Evolutionary conservation across 495 filamentous ascomycete genomes (phyloP).

Genomic region (Aspergillus bertholletiae): DNA sequence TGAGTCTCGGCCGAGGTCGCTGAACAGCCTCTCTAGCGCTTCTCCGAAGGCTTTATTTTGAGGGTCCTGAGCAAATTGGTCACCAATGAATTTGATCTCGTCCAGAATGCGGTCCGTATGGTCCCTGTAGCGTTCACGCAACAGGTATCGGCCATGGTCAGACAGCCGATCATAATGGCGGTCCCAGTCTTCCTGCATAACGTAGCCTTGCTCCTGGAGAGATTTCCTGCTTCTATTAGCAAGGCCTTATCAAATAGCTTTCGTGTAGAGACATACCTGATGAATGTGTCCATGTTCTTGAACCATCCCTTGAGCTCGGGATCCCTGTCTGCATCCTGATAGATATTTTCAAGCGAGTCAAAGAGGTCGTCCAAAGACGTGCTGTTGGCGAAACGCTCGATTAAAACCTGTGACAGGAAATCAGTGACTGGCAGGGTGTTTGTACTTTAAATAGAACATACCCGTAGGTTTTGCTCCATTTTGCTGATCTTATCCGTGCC

Average conservation of each 20-base stretch:
- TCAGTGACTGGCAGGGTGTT: constrained; percentile 39
- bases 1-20: constrained; percentile 78
- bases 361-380: constrained; percentile 86
- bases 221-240: constrained; percentile 50
- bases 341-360: constrained; percentile 80
- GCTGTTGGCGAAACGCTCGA: constrained; percentile 94
- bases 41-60: constrained; percentile 77
- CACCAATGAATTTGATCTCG: constrained; percentile 83
- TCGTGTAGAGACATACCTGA: constrained; percentile 45
- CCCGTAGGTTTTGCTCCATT: constrained; percentile 79
- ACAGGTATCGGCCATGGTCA: constrained; percentile 82
- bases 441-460: constrained; percentile 27
- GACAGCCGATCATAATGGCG: constrained; percentile 80
- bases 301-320: constrained; percentile 90
- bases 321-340: constrained; percentile 86
- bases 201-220: constrained; percentile 83
- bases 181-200: constrained; percentile 79
- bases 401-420: constrained; percentile 58
- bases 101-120: constrained; percentile 87
- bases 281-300: constrained; percentile 68
- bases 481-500: constrained; percentile 54
- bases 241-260: background rate
- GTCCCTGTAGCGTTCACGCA: constrained; percentile 80
- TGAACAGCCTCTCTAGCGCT: constrained; percentile 81
- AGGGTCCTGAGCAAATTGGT: constrained; percentile 84